These are phyloP conservation scores for Rhodamnia argentea DNA, from an alignment of 345 rosid genomes.

Conservation along the genomic window DNA sequence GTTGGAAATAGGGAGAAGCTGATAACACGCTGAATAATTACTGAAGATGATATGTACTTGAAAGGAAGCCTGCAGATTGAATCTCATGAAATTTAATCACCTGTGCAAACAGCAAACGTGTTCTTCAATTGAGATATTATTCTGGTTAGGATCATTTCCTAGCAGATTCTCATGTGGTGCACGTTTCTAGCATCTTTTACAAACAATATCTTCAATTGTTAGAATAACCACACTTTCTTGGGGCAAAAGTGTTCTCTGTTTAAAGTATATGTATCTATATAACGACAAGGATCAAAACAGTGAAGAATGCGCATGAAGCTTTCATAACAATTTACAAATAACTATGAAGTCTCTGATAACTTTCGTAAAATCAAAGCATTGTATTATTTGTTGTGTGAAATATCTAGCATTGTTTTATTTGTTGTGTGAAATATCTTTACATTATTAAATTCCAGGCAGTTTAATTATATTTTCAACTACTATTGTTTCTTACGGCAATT, in stretches of 20 bases:
- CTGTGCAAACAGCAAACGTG: neutral
- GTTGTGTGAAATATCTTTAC: neutral
- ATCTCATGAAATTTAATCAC: neutral
- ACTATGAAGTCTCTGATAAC: neutral
- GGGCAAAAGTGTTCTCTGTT: neutral
- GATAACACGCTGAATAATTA: neutral
- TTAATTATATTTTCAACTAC: neutral
- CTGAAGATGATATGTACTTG: neutral
- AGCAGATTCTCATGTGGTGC: neutral
- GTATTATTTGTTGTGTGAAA: neutral
- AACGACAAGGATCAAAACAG: neutral
- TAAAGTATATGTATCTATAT: neutral
- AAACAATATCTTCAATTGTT: neutral
- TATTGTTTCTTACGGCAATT: neutral
- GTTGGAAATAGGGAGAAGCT: neutral
- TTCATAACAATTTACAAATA: neutral
- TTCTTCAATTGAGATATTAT: neutral
- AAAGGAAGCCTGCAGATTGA: neutral
- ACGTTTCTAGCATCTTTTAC: neutral
- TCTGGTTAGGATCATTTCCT: neutral
- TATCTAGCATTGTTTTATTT: neutral
- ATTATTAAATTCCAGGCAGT: neutral
- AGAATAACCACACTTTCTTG: neutral
- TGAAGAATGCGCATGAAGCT: accelerated
- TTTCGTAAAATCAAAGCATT: neutral